Base-by-base conservation (phyloP, 1,284 basidiomycete species). In the Melampsora abietis-canadensis region DNA sequence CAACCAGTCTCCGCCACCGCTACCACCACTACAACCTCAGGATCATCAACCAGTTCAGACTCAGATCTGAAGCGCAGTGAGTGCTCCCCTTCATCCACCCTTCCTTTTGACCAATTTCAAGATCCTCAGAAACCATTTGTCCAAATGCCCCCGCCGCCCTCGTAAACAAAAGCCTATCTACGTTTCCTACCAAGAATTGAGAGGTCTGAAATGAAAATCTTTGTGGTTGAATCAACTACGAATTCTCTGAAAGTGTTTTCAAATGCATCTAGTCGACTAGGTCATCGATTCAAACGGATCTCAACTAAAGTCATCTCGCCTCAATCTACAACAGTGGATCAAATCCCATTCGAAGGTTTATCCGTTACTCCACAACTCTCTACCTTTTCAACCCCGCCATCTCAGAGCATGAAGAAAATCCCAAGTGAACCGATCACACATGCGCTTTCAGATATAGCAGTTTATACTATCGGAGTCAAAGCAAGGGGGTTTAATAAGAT, bases 391-490 rank as follows among this genome's bases (percentile, higher is more conserved):
- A 51, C 12, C n/a, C 48, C 62, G 21, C 19, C 17, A 54, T 17
- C 7, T 21, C 15, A 46, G 54, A 12, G 46, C 15, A 44, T 51
- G 2, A 19, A n/a, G 5, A 73, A 72, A 47, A 34, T 72, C 21
- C 61, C 61, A 21, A 47, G 59, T 46, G 61, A 44, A 19, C 70
- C 70, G 5, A 19, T 73, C 21, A 91, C 92, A 0, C 81, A 86
- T 19, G 85, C 85, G 2, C 86, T 99, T 0, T 87, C 88, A 0
- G 85, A 87, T 0, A 85, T 98, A 17, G 86, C 98, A 10, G 89
- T 98, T 24, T 98, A 98, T 82, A 97, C 95, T 1, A 88, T 95
- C 59, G 96, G 95, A 14, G 94, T 98, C 78, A 95, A 95, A 82
- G 96, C 90, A 79, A 89, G 89, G 51, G 94, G 95, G 0, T 87